Conservation (phyloP, 2,329 filamentous ascomycete genomes). For the Arthrobotrys megalospora region DNA sequence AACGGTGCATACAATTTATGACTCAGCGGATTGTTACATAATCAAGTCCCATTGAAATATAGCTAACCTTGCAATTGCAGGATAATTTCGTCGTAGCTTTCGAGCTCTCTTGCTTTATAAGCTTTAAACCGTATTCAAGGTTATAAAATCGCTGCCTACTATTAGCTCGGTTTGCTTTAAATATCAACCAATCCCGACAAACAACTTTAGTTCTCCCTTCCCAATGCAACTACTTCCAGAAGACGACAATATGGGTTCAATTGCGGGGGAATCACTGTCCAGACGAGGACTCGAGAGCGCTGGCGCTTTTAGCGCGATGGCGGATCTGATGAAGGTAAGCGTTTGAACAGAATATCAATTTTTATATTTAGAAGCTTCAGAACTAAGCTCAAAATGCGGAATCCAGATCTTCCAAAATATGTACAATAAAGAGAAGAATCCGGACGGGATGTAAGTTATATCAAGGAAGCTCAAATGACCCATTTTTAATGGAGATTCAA, state of each 20-base stretch:
- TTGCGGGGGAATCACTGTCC: conserved; percentile 33
- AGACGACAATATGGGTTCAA: conserved; percentile 43
- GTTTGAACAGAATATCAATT: background rate
- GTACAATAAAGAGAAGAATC: conserved; percentile 62
- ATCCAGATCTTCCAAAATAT: conserved; percentile 48
- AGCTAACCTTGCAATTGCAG: background rate
- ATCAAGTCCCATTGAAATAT: background rate
- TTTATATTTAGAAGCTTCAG: background rate
- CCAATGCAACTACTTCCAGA: conserved; percentile 42
- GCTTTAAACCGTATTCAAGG: background rate
- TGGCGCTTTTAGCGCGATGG: conserved; percentile 36
- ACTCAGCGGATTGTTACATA: conserved; percentile 1
- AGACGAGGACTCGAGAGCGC: conserved; percentile 44
- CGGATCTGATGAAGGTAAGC: conserved; percentile 48
- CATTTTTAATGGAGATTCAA: background rate
- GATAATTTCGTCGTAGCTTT: background rate
- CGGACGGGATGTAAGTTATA: conserved; percentile 60
- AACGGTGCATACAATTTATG: background rate
- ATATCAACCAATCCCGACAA: conserved; percentile 13
- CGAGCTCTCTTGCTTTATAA: background rate
- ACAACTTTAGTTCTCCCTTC: conserved; percentile 14
- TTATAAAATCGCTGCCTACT: background rate
- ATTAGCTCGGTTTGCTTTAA: conserved; percentile 26
- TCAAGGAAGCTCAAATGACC: background rate
- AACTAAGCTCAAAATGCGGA: background rate